A percentile compares a stretch with the other conserved stretches of the same genome.
phyloP scores from a whole-genome alignment of 306 rosid genomes.

The Sphenostylis stenocarpa region DNA sequence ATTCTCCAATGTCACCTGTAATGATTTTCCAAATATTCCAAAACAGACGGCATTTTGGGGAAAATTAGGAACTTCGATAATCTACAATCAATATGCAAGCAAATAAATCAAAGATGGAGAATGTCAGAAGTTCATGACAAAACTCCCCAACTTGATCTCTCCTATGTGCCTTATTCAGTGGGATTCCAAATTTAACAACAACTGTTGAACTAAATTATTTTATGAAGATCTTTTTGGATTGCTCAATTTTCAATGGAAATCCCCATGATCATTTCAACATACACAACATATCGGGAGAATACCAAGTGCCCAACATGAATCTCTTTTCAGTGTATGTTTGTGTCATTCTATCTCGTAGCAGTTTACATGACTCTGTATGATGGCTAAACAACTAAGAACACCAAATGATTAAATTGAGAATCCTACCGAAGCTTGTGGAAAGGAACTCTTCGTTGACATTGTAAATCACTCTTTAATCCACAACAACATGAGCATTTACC shows the following conservation, averaged over 20 bases:
- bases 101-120: neutral
- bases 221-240: neutral
- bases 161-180: neutral
- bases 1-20: slow-evolving; percentile 97
- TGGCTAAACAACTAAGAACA: neutral
- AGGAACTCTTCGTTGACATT: neutral
- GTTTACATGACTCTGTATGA: neutral
- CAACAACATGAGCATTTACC: slow-evolving; percentile 48
- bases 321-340: neutral
- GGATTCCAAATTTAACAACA: neutral
- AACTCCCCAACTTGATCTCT: neutral
- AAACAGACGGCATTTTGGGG: neutral
- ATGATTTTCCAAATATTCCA: slow-evolving; percentile 27
- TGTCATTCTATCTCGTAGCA: neutral
- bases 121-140: slow-evolving; percentile 6
- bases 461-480: neutral
- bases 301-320: neutral
- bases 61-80: neutral
- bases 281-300: neutral
- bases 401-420: neutral
- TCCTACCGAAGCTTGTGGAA: neutral
- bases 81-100: neutral
- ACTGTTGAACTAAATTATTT: neutral
- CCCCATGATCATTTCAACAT: neutral
- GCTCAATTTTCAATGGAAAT: neutral